Evolutionary conservation across 106 monocot genomes (phyloP), one percentile per base, ranked within the genome.

Genomic region (Allium sativum): DNA sequence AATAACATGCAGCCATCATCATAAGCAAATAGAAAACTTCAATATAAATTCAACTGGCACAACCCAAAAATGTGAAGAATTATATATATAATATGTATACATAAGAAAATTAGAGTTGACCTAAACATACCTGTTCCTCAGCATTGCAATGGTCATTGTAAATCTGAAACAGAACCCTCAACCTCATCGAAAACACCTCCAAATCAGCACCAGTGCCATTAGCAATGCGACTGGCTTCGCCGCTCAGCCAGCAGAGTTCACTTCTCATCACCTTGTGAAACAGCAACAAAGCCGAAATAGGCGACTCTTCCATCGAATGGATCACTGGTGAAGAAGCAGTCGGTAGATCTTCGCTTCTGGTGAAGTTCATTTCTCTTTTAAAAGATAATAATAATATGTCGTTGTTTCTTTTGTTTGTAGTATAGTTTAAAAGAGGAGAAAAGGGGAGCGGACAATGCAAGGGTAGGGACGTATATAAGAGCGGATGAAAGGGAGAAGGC

Each of bases 71-170:
- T 13, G 14, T 18, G 21, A 56, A 56, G 21, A 56, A 8, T 56
- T 56, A 56, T n/a, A n/a, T 18, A 18, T n/a, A n/a, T n/a, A n/a
- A n/a, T n/a, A n/a, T n/a, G 13, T 12, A 56, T 9, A 56, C 7
- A 56, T 7, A 22, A 56, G n/a, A 56, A 31, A 31, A 31, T 5
- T 31, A 31, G 31, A 31, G 31, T 31, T 31, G 31, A 31, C 31
- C 31, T 31, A 0, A 31, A 31, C 31, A 31, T 79, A 92, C 91
- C 86, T 80, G 81, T 56, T 92, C 91, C 77, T 92, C 91, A 12
- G 91, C 91, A 67, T 83, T 78, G 73, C 86, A 86, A 59, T 92
- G 91, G 72, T 87, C 81, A 80, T 81, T 86, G 68, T 92, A 92
- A 43, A 92, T 78, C 16, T 67, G 72, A 57, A 78, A 77, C 18